Base-by-base conservation (phyloP, 2,329 filamentous ascomycete genomes). In the Fusarium udum region DNA sequence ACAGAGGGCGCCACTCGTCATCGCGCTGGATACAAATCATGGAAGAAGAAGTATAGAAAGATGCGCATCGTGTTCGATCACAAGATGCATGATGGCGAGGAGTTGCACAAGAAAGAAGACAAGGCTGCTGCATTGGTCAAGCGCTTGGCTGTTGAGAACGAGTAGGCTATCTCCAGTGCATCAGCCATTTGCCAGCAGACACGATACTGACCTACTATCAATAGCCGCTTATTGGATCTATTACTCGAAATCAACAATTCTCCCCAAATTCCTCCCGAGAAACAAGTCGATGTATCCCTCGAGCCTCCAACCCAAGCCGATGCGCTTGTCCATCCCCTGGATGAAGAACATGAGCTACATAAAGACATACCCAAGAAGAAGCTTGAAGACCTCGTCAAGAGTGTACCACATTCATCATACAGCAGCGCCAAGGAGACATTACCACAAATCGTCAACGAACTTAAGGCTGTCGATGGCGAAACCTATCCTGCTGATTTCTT, bases 21-120 rank as follows among this genome's bases (percentile, higher is more conserved):
- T 75, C 79, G 77, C 84, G 82, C 85, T 83, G 78, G 88, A 85
- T 90, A 92, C 82, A 92, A 90, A 79, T 92, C 90, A 49, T 92
- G 88, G 87, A 94, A 93, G 88, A 97, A 97, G 85, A 99, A 99
- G 86, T 99, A 97, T 82, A 92, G 93, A 78, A 97, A 97, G 87
- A 93, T 96, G 91, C 92, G 92, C 83, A 87, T 92, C 80, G 86
- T 87, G 34, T 97, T 96, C 79, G 93, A 96, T 76, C 87, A 91
- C 57, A 90, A 90, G 78, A 93, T 95, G 89, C 89, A 92, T 64
- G 90, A 94, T 74, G 93, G 94, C 81, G 96, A 97, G 83, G 89
- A 91, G 61, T 87, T 96, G 68, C 96, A 96, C 83, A 90, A 91
- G 77, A 88, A 93, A 61, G 95, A 96, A 82, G 93, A 93, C 81